Base-by-base conservation (phyloP, 306 rosid genomes). In the peach (Prunus persica) region DNA sequence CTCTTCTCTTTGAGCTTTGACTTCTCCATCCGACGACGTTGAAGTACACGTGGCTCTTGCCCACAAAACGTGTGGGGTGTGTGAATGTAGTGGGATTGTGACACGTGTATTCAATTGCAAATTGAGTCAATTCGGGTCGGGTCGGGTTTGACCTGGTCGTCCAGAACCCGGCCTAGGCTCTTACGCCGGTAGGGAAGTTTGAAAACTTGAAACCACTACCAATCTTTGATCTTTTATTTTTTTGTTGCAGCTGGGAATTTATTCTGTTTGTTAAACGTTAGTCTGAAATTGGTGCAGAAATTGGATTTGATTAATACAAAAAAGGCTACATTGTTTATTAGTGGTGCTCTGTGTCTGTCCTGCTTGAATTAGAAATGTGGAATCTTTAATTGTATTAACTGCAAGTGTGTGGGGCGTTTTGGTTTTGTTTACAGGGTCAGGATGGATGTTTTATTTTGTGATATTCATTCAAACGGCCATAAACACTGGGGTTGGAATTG, bases 401-500 rank as follows among this genome's bases (percentile, higher is more conserved):
- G 12, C 25, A 25, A 14, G 11, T 28, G 46, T 15, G 67, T 34
- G 49, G 55, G 46, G 22, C 22, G 5, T 55, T 38, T 69, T 46
- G 25, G 5, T 12, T 38, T 73, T 50, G 6, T 71, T 63, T n/a
- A 8, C 60, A 95, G 99, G 99, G 34, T 88, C 96, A 11, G 99
- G 99, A 49, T 88, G 96, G 96, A 92, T 92, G 93, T 90, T 88
- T 81, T 95, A 95, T 78, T 88, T 95, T 86, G 99, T 95, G 34
- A 86, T 95, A 61, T 86, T 88, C 24, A 95, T 95, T 43, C 99
- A 95, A 80, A 89, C 97, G 49, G 96, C 97, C 30, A 93, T 95
- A 79, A 95, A 95, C 81, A 83, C 93, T 12, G 99, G 99, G n/a
- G 85, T 95, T 52, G 91, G 96, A 74, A 83, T 95, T 19, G 99